Base-by-base conservation (phyloP, 2,329 filamentous ascomycete species). In the Phialemonium atrogriseum region DNA sequence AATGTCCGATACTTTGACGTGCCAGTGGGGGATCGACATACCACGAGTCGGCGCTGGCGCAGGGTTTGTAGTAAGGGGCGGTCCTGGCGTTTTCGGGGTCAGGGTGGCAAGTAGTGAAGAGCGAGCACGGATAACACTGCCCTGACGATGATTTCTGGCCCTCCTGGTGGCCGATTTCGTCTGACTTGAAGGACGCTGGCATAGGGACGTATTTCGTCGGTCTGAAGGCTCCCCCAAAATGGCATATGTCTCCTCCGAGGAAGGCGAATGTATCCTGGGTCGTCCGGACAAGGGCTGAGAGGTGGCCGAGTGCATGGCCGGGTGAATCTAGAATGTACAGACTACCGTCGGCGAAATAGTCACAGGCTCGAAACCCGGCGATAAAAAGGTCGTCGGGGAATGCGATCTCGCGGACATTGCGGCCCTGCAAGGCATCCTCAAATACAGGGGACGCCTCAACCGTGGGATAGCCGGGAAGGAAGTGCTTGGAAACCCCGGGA, bases 381-480 rank as follows among this genome's bases (percentile, higher is more conserved):
- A 60, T 51, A 27, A 44, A 46, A 19, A 49, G 34, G 24, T 12
- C 9, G 30, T 29, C 33, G 4, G 26, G 28, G 16, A 50, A 50
- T 14, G 38, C 24, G 4, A 49, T 26, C 26, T 52, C 46, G 4
- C 36, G 30, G 11, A 49, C 24, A 10, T 39, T 30, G 10, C 45
- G 41, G 9, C 36, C 34, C 7, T 37, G 28, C 33, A 57, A 47
- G 38, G 59, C 53, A 13, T 38, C 44, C 23, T 56, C 52, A 4
- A 49, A 40, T 3, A 59, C 35, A 6, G 39, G 29, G 1, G 47
- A 45, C 5, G 52, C 38, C 8, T 41, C 38, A n/a, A 54, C 49
- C 4, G 39, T 30, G 0, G 67, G 68, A 35, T 57, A 68, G 1
- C 61, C 64, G 0, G 67, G 67, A 7, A 59, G 37, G 28, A 61